A percentile compares a stretch with the other conserved stretches of the same genome.
Evolutionary conservation across 2,329 filamentous ascomycete species (phyloP).

Genomic region (Didymella exigua): DNA sequence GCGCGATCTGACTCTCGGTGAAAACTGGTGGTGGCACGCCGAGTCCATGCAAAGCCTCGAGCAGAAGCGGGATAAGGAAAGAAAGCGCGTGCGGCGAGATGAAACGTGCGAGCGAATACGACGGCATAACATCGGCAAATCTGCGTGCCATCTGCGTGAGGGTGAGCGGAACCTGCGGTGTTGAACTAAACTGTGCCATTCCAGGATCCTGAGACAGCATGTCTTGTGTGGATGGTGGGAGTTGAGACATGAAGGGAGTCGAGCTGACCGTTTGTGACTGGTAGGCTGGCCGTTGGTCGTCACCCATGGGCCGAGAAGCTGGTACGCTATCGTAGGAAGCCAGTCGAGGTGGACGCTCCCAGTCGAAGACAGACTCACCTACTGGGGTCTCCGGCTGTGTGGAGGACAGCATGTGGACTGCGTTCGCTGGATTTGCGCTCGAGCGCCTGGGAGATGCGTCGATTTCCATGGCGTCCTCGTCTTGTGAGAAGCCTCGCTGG

Average conservation of each 20-base stretch:
- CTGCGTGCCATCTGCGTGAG: slow-evolving; percentile 86
- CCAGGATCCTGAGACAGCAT: slow-evolving; percentile 84
- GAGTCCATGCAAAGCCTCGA: slow-evolving; percentile 81
- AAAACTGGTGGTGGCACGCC: slow-evolving; percentile 72
- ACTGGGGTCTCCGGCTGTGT: slow-evolving; percentile 84
- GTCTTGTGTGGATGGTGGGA: slow-evolving; percentile 53
- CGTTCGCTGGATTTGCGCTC: slow-evolving; percentile 36
- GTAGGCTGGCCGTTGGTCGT: slow-evolving; percentile 40
- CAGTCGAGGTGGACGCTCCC: slow-evolving; percentile 72
- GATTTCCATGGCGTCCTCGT: slow-evolving; percentile 70
- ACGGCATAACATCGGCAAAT: slow-evolving; percentile 90
- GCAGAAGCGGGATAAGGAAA: slow-evolving; percentile 78
- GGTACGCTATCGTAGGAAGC: slow-evolving; percentile 44
- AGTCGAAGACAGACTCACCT: slow-evolving; percentile 80
- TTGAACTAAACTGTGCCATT: slow-evolving; percentile 80
- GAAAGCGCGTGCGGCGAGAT: slow-evolving; percentile 79
- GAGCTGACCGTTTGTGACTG: slow-evolving; percentile 19
- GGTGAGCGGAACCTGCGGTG: slow-evolving; percentile 77
- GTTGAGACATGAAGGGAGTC: slow-evolving; percentile 34
- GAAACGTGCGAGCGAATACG: slow-evolving; percentile 87
- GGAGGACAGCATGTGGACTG: slow-evolving; percentile 65
- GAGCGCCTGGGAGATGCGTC: slow-evolving; percentile 56
- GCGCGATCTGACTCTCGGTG: slow-evolving; percentile 34
- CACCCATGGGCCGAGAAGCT: slow-evolving; percentile 46
- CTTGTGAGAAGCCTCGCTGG: slow-evolving; percentile 50